Evolutionary conservation across 306 rosid species (phyloP), one percentile per base, ranked within the genome.

Genomic region (Quercus aquifolioides): DNA sequence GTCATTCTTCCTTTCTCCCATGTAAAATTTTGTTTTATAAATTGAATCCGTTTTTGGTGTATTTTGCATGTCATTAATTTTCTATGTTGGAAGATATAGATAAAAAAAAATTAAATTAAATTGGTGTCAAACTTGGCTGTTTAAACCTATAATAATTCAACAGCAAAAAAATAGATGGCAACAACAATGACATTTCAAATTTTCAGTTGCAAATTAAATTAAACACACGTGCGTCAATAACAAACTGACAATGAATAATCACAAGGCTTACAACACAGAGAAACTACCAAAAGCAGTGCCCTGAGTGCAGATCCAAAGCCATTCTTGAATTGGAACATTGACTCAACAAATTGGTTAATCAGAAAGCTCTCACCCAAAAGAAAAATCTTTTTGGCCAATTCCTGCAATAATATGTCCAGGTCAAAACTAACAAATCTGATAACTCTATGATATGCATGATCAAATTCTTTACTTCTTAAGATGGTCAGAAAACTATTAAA

Each of bases 301-400:
- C 97, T 86, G 38, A 94, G 86, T 35, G 99, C 97, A 71, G 99
- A 97, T 87, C 97, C 87, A 84, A 94, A 94, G 71, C 99, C 99
- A 86, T 81, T 90, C 85, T 91, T 90, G 90, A 94, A 94, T 80
- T 91, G 97, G 75, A 95, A 94, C 82, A 91, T 85, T 23, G 89
- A 90, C 78, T 91, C 99, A 38, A 38, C 9, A 0, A 38, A 38
- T 38, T 38, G 43, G 43, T 38, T 38, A 38, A 38, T 38, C 43
- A 91, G 69, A 82, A 90, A 94, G 89, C 92, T 91, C 84, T 88
- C 91, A 78, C 94, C 91, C 38, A 94, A 84, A 55, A 97, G 97
- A 65, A 94, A 94, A 74, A 91, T 81, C 76, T 97, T 89, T 81
- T 94, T 92, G 43, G 94, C 91, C 86, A 92, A 84, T 86, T 94